Evolutionary conservation across 176 grass and related monocot genomes (phyloP), one percentile per base, ranked within the genome.

Genomic region (Zizania latifolia): DNA sequence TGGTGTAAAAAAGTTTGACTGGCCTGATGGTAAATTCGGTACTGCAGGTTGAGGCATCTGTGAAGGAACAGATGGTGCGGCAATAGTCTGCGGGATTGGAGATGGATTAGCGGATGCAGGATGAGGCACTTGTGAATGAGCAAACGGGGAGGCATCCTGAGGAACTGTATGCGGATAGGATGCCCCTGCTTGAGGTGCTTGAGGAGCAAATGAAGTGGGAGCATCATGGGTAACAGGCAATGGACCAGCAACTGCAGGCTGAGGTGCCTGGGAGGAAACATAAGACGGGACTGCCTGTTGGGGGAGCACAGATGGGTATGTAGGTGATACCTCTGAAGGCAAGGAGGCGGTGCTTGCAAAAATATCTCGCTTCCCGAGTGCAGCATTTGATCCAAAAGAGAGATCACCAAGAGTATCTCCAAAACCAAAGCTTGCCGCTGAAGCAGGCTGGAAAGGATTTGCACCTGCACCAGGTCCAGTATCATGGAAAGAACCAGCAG

Each of bases 391-490:
- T 61, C 51, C 77, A 85, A 83, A 99, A 74, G 65, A 82, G 41
- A 82, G 71, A 78, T 83, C 95, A 7, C 89, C 89, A 63, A 99
- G 83, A 48, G 92, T 72, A 55, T 92, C 87, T 32, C 83, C 92
- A 80, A 99, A 99, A 81, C 84, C 85, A 76, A 94, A 94, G 78
- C 55, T 88, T 33, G 87, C 62, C 0, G 76, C 41, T 72, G 86
- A 70, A 70, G 81, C 86, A 64, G 68, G 70, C 43, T 84, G 81
- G 70, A 84, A 88, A 84, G 81, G 80, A 31, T 88, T 88, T 56
- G 36, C 81, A 70, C 79, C 81, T 31, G 68, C 54, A 79, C 32
- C 68, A 75, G 81, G 22, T 56, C 43, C 70, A 19, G 62, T 19
- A 3, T 75, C n/a, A 31, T 88, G 89, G 76, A 89, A 88, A 80